Base-by-base conservation (phyloP, 2,329 filamentous ascomycete genomes). In the Epicoccum nigrum region DNA sequence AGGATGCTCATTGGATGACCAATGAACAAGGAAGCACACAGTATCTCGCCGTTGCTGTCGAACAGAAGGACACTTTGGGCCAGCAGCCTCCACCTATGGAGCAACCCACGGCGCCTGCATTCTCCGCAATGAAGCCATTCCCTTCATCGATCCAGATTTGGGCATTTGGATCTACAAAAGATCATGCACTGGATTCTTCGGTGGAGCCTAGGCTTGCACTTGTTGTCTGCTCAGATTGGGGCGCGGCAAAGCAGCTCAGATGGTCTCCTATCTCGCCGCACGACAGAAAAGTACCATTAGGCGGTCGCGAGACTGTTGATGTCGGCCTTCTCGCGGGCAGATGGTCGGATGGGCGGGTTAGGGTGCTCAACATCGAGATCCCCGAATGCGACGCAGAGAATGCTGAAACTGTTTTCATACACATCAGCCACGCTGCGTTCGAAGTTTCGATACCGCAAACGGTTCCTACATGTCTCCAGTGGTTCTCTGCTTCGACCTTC, bases 111-210 rank as follows among this genome's bases (percentile, higher is more conserved):
- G 72, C 77, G 7, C 77, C 80, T 15, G 76, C 82, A 4, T 85
- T 84, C 62, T 74, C 74, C 13, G 74, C 81, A 8, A 79, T 79
- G 4, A 65, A 72, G 6, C 70, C 76, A 13, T 79, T 77, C 54
- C 76, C 79, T 13, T 76, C 78, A 12, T 77, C 77, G 2, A 76
- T 86, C 25, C 83, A 86, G 55, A 78, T 87, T 6, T 86, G 84
- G 84, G 73, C 78, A 5, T 82, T 86, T 58, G 70, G 73, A 30
- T 74, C 76, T 3, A 69, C 64, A 13, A 46, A 65, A 33, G 62
- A 67, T 1, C 72, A 74, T 12, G 70, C 67, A 2, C 67, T 84
- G 6, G 76, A 83, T 59, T 73, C 74, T 56, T 63, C 59, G 0
- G 60, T 52, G 7, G 60, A 73, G 13, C 83, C 84, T 3, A 63